Percentiles rank a stretch among this genome's conserved stretches.
Conservation (phyloP, 1,284 basidiomycete genomes). For the Apiotrichum laibachii region DNA sequence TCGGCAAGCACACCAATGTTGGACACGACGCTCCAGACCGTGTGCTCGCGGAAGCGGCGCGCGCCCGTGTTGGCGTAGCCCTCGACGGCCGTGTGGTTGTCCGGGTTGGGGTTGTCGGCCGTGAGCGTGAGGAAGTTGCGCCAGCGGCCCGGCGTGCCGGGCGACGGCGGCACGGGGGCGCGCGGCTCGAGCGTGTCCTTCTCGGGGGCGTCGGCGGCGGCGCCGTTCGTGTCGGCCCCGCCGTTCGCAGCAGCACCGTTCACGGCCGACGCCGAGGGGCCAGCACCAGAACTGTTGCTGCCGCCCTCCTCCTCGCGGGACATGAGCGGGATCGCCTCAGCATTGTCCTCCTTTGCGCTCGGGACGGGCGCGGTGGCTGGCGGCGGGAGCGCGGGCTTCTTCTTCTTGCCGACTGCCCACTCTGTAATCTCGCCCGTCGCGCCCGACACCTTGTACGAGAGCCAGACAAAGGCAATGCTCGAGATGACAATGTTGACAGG, state of each 20-base stretch:
- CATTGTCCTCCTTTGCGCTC: conserved; percentile 32
- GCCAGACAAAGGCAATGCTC: conserved; percentile 70
- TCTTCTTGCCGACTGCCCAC: conserved; percentile 61
- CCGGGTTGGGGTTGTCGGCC: conserved; percentile 21
- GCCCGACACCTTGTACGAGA: conserved; percentile 70
- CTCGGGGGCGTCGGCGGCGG: not conserved
- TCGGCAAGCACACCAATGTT: conserved; percentile 39
- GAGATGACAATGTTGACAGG: conserved; percentile 72
- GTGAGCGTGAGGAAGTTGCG: not conserved
- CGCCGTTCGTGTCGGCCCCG: not conserved
- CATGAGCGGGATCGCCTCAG: conserved; percentile 49
- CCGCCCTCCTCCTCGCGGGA: conserved; percentile 31
- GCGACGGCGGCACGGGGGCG: not conserved
- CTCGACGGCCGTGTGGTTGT: conserved; percentile 11
- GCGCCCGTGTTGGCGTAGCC: conserved; percentile 24
- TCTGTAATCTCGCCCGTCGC: conserved; percentile 71
- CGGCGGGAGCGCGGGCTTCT: conserved; percentile 27
- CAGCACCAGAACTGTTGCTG: not conserved
- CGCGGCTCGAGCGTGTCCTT: conserved; percentile 5
- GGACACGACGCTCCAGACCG: conserved; percentile 26
- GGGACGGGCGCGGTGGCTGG: conserved; percentile 26
- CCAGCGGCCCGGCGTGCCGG: not conserved
- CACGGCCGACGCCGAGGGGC: not conserved
- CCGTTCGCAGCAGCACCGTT: not conserved
- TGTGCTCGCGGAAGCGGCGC: conserved; percentile 32